Evolutionary conservation across 163 green algal species (phyloP).

Genomic region (Chlorella variabilis): DNA sequence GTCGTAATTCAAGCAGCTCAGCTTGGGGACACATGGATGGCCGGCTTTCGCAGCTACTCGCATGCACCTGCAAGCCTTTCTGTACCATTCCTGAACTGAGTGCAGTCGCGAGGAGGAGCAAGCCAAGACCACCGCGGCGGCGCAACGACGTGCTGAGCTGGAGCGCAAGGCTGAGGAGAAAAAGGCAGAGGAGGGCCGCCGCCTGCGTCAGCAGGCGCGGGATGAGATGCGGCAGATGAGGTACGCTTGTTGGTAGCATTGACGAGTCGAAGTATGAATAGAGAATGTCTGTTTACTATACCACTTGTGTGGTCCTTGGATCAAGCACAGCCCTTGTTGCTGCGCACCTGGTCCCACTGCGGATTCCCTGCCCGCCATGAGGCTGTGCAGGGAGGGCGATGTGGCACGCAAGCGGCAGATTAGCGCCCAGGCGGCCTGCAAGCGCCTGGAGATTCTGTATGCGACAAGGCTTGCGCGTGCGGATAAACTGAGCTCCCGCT

Average conservation of each 20-base stretch:
- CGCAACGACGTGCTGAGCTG: conserved; percentile 54
- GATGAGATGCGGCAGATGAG: conserved; percentile 14
- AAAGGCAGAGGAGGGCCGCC: background rate
- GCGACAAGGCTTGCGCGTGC: background rate
- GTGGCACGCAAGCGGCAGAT: conserved; percentile 5
- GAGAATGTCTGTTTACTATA: too few relatives aligned
- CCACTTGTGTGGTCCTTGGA: too few relatives aligned
- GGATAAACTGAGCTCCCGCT: conserved; percentile 9
- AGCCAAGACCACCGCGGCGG: conserved; percentile 48
- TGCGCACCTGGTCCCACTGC: background rate
- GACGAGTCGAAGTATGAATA: background rate
- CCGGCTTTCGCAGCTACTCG: background rate
- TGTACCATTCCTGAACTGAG: too few relatives aligned
- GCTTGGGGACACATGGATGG: too few relatives aligned
- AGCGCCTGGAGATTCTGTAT: conserved; percentile 15
- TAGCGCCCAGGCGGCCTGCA: background rate
- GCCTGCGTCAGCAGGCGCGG: conserved; percentile 5
- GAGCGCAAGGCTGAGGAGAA: conserved; percentile 44
- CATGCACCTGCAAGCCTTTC: background rate
- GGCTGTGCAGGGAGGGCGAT: conserved; percentile 26
- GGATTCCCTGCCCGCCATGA: background rate
- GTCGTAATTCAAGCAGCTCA: too few relatives aligned
- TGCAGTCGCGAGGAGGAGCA: conserved; percentile 55
- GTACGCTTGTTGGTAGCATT: background rate
- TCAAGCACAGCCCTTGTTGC: too few relatives aligned